These are phyloP conservation scores for Begonia fuchsioides DNA, from an alignment of 306 rosid genomes.

Conservation along the genomic window DNA sequence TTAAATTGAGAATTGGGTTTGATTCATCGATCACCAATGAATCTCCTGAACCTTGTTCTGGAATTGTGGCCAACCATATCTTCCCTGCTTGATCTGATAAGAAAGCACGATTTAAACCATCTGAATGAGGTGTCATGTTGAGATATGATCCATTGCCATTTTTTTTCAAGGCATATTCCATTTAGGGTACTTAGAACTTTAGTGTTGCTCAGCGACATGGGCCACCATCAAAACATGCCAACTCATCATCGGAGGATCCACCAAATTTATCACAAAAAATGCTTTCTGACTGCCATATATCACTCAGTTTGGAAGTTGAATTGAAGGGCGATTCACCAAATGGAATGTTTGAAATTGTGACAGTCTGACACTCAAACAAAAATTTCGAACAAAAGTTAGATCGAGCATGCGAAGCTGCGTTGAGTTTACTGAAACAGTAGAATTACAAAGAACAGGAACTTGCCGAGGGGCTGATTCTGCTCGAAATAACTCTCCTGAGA, in stretches of 20 bases:
- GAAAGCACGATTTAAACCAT: constrained; percentile 83
- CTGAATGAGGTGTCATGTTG: constrained; percentile 83
- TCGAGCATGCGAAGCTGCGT: constrained; percentile 41
- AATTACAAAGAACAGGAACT: constrained; percentile 79
- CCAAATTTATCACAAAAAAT: constrained; percentile 80
- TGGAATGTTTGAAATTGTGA: constrained; percentile 56
- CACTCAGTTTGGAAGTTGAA: constrained; percentile 33
- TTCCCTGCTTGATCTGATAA: constrained; percentile 63
- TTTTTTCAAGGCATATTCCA: constrained; percentile 90
- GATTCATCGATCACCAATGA: constrained; percentile 44
- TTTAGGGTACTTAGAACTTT: constrained; percentile 29
- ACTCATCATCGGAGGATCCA: constrained; percentile 43
- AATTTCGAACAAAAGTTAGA: constrained; percentile 48
- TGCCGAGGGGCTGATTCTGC: constrained; percentile 37
- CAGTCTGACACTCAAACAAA: constrained; percentile 78
- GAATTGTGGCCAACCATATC: constrained; percentile 71
- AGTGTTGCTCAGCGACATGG: constrained; percentile 38
- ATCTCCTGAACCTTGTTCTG: constrained; percentile 59
- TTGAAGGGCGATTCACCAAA: constrained; percentile 38
- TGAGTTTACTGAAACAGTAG: constrained; percentile 45
- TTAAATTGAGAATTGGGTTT: constrained; percentile 74
- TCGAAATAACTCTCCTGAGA: constrained; percentile 54
- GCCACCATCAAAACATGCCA: constrained; percentile 70
- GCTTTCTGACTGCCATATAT: constrained; percentile 63
- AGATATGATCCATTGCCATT: constrained; percentile 85